phyloP scores from a whole-genome alignment of 192 early-diverging fungal species.

The Spinellus fusiger region DNA sequence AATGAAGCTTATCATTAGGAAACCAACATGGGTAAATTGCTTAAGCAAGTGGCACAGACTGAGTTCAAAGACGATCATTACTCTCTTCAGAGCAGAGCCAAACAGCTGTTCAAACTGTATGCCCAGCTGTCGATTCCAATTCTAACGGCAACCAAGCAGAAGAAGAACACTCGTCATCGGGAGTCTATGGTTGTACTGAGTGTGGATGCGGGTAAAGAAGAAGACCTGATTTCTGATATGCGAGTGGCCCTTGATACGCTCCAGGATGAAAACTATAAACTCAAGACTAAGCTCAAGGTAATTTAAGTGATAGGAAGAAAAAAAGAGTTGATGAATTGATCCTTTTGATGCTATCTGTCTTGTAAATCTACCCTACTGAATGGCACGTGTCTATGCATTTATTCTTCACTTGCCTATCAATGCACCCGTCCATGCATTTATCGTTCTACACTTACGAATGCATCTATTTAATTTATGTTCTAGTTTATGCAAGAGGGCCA shows the following conservation, averaged over 20 bases:
- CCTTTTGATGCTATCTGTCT: no score
- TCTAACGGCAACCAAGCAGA: background rate
- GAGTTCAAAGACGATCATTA: slow-evolving; percentile 11
- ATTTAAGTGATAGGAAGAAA: no score
- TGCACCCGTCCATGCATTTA: background rate
- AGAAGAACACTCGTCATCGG: background rate
- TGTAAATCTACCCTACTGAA: background rate
- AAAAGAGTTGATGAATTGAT: no score
- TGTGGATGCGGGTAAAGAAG: slow-evolving; percentile 18
- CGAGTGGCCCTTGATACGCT: slow-evolving; percentile 5
- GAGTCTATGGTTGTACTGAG: slow-evolving; percentile 14
- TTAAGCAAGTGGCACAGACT: slow-evolving; percentile 24
- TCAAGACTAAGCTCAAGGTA: slow-evolving; percentile 20
- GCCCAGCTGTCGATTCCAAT: slow-evolving; percentile 8
- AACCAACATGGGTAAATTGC: slow-evolving; percentile 31
- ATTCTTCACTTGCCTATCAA: background rate
- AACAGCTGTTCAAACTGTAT: slow-evolving; percentile 12
- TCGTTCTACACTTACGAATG: background rate
- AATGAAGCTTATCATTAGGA: slow-evolving; percentile 14
- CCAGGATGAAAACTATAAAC: slow-evolving; percentile 18
- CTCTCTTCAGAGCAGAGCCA: slow-evolving; percentile 7
- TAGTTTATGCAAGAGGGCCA: slow-evolving; percentile 20
- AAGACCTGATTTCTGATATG: slow-evolving; percentile 24
- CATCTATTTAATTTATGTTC: background rate
- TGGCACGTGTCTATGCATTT: background rate